phyloP scores from a whole-genome alignment of 23 red algal species.

The Gracilaria gracilis region DNA sequence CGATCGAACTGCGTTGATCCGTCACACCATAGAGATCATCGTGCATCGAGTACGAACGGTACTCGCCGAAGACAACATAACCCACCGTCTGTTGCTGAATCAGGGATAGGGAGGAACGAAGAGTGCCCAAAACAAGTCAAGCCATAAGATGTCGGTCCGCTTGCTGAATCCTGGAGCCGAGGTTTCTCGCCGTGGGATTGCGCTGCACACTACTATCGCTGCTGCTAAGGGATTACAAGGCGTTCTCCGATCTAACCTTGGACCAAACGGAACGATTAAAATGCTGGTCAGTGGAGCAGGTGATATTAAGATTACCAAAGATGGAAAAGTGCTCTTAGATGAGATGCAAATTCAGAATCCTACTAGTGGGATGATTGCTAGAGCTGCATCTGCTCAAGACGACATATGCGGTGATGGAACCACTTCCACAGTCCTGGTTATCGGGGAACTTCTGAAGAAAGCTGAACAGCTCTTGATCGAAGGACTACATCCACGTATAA shows the following conservation, averaged over 20 bases:
- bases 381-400: conserved; percentile 96
- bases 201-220: conserved; percentile 91
- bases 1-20: background rate
- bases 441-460: conserved; percentile 95
- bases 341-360: conserved; percentile 99
- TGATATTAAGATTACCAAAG: conserved; percentile 98
- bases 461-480: conserved; percentile 94
- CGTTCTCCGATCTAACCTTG: conserved; percentile 95
- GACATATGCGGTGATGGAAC: conserved; percentile 97
- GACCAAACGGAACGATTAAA: conserved; percentile 97
- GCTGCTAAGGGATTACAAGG: conserved; percentile 97
- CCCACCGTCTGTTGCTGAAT: background rate
- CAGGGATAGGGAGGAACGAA: background rate
- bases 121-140: background rate
- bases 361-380: conserved; percentile 93
- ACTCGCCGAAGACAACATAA: background rate
- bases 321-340: conserved; percentile 95
- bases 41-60: background rate
- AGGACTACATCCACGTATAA: conserved; percentile 89
- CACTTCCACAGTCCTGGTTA: conserved; percentile 90
- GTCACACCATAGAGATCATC: background rate
- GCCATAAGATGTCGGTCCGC: conserved; percentile 62
- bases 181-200: conserved; percentile 90
- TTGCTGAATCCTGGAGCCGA: conserved; percentile 95
- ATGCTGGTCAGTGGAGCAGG: conserved; percentile 96